Conservation (phyloP, 2,329 filamentous ascomycete genomes). For the Neofusicoccum kwambonambiense region DNA sequence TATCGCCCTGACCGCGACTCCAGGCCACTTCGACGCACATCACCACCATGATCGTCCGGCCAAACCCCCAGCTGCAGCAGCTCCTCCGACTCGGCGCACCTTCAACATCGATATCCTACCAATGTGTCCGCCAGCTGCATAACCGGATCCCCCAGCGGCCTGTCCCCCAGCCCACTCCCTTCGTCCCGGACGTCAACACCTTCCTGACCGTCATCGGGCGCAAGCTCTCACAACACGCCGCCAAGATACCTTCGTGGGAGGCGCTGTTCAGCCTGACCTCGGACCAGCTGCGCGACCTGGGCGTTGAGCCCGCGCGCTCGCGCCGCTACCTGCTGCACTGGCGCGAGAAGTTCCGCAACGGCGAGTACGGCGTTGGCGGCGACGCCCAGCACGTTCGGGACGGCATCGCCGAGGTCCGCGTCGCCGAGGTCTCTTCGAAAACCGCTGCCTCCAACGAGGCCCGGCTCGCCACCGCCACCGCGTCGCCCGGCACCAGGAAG, state of each 20-base stretch:
- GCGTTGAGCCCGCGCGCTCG: constrained; percentile 80
- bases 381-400: constrained; percentile 73
- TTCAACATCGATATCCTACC: background rate
- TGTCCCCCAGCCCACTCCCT: constrained; percentile 74
- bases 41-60: constrained; percentile 36
- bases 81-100: constrained; percentile 10
- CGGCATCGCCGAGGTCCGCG: constrained; percentile 57
- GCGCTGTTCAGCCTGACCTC: constrained; percentile 81
- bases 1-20: background rate
- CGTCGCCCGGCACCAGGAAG: constrained; percentile 55
- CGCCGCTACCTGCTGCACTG: constrained; percentile 83
- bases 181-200: constrained; percentile 79
- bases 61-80: constrained; percentile 4
- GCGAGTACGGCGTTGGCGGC: constrained; percentile 76
- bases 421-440: constrained; percentile 53
- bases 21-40: background rate
- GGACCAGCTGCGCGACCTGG: constrained; percentile 74
- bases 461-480: constrained; percentile 49
- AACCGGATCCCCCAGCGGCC: constrained; percentile 40
- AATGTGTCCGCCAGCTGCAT: constrained; percentile 37
- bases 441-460: background rate
- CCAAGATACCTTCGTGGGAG: constrained; percentile 89
- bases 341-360: constrained; percentile 79
- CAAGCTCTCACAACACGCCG: constrained; percentile 73
- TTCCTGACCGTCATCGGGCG: constrained; percentile 93